A percentile compares a stretch with the other conserved stretches of the same genome.
phyloP scores from a whole-genome alignment of 352 stramenopile species.

The Ophiocytium majus region DNA sequence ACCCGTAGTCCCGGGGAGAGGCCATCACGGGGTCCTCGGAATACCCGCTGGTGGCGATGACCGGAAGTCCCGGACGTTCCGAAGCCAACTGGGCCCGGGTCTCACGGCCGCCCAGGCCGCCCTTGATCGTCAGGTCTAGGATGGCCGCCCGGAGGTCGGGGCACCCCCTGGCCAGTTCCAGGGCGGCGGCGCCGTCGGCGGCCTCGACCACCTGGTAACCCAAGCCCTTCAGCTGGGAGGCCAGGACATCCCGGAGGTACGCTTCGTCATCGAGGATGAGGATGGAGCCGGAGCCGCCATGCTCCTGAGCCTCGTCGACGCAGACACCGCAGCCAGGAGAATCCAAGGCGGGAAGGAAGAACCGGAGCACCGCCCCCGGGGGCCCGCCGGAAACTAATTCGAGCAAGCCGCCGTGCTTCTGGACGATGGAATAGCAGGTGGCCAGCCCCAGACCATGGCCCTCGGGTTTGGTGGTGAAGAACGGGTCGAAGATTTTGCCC shows the following conservation, averaged over 20 bases:
- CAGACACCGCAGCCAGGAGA: too few relatives aligned
- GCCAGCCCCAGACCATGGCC: background rate
- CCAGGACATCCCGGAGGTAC: background rate
- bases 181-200: background rate
- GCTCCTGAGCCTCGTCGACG: background rate
- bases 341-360: background rate
- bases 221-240: background rate
- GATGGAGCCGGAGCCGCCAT: background rate
- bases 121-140: background rate
- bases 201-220: background rate
- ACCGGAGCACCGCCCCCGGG: background rate
- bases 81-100: background rate
- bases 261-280: conserved; percentile 1
- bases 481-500: background rate
- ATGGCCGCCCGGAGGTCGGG: background rate
- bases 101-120: background rate
- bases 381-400: background rate
- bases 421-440: background rate
- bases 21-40: background rate
- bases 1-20: too few relatives aligned
- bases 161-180: background rate
- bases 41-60: background rate
- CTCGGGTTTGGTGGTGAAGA: background rate
- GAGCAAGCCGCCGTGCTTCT: background rate
- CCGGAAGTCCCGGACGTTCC: background rate